Conservation (phyloP, 108 stramenopile species). For the Skeletonema tropicum region DNA sequence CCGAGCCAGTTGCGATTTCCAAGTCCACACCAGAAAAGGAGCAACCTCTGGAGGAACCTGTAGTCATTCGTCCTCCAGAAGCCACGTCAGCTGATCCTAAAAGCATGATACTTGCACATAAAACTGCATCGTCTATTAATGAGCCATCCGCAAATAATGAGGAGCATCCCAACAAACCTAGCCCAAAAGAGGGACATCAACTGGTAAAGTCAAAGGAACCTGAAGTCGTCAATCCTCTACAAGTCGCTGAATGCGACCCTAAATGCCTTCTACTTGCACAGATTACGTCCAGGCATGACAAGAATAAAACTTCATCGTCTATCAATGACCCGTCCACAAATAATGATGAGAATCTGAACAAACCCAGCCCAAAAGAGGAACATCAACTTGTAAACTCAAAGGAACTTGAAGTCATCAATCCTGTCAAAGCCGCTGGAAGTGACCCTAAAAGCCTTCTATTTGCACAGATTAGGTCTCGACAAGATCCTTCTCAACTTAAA, state of each 20-base stretch:
- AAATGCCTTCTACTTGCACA: slow-evolving; percentile 6
- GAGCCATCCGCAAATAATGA: neutral
- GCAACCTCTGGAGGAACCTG: neutral
- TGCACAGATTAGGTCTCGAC: no score
- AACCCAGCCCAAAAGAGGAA: neutral
- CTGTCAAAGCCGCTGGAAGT: neutral
- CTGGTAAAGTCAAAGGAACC: neutral
- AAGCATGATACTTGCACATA: neutral
- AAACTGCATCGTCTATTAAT: neutral
- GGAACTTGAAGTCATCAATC: no score
- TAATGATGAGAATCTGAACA: neutral
- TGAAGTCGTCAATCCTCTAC: no score
- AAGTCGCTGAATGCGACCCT: neutral
- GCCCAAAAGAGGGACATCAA: neutral
- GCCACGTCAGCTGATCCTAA: neutral
- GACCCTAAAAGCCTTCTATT: slow-evolving; percentile 3
- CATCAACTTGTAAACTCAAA: neutral
- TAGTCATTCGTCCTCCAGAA: neutral
- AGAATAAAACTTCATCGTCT: neutral
- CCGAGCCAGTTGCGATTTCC: neutral
- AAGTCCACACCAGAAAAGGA: neutral
- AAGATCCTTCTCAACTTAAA: no score
- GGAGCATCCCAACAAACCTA: neutral
- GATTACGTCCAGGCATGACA: neutral
- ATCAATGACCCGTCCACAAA: neutral